Conservation (phyloP, 2,329 filamentous ascomycete genomes). For the Colletotrichum liriopes region DNA sequence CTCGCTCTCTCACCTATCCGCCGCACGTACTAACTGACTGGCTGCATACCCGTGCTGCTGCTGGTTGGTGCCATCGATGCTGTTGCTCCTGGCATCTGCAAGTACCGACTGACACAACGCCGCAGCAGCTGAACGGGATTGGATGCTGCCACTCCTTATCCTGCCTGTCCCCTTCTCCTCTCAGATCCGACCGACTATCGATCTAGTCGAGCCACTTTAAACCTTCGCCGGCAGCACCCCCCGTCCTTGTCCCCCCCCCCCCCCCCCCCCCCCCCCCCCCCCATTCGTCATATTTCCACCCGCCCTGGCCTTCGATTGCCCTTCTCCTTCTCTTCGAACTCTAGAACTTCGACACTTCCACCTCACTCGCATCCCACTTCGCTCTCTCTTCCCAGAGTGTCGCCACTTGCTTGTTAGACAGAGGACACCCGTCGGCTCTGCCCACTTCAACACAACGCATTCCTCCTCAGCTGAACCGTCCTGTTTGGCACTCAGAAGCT, state of each 20-base stretch:
- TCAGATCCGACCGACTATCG: constrained; percentile 41
- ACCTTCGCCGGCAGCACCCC: constrained; percentile 38
- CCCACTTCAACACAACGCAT: constrained; percentile 11
- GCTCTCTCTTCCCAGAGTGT: not conserved
- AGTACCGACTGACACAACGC: not conserved
- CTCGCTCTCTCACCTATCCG: not conserved
- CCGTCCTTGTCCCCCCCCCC: constrained; percentile 33
- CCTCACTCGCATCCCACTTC: constrained; percentile 20
- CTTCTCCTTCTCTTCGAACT: constrained; percentile 43
- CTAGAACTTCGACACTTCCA: constrained; percentile 42
- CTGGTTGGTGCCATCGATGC: not conserved
- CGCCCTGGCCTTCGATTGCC: constrained; percentile 37
- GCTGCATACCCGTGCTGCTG: not conserved
- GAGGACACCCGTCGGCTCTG: not conserved
- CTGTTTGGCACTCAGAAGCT: constrained; percentile 12
- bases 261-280: constrained; percentile 31
- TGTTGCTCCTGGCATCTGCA: not conserved
- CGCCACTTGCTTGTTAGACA: constrained; percentile 8
- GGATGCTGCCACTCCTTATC: not conserved
- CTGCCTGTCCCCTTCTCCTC: constrained; percentile 20
- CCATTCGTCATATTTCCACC: constrained; percentile 40
- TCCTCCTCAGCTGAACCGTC: constrained; percentile 8
- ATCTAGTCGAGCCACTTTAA: constrained; percentile 42
- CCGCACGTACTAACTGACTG: not conserved
- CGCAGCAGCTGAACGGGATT: constrained; percentile 1